These are phyloP conservation scores for Apophysomyces trapeziformis DNA, from an alignment of 371 early-diverging fungal genomes.

Conservation along the genomic window DNA sequence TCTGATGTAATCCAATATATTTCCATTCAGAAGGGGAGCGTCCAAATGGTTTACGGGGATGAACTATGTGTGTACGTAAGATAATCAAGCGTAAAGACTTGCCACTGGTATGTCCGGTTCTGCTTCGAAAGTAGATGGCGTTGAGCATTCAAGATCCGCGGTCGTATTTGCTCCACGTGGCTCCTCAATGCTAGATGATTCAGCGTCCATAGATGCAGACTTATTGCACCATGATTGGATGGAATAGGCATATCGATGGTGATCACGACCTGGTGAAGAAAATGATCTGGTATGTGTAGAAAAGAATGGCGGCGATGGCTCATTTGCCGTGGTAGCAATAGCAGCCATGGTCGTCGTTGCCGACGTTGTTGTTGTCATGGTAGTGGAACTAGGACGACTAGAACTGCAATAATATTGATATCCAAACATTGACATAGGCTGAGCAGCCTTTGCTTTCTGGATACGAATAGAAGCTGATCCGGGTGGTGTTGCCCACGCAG, in stretches of 20 bases:
- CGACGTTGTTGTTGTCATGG: no score
- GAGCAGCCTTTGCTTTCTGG: constrained; percentile 11
- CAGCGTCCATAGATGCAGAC: neutral
- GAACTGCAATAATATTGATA: neutral
- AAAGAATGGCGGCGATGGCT: constrained; percentile 11
- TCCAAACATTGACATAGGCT: neutral
- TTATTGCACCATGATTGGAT: neutral
- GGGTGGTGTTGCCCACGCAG: constrained; percentile 21
- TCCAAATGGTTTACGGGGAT: neutral
- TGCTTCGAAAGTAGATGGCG: neutral
- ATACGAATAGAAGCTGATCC: constrained; percentile 19
- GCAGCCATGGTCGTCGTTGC: no score
- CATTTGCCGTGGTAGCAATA: neutral
- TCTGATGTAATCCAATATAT: neutral
- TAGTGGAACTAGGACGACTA: neutral
- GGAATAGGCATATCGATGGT: neutral
- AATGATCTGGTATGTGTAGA: constrained; percentile 1
- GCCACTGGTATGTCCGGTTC: neutral
- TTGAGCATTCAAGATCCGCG: neutral
- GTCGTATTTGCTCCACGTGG: neutral
- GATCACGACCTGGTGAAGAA: neutral
- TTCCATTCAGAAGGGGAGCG: neutral
- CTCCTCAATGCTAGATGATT: neutral
- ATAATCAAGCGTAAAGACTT: constrained; percentile 1
- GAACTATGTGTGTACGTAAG: neutral